A percentile compares a stretch with the other conserved stretches of the same genome.
Evolutionary conservation across 2,329 filamentous ascomycete species (phyloP).

Genomic region (Dothiorella sarmentorum): DNA sequence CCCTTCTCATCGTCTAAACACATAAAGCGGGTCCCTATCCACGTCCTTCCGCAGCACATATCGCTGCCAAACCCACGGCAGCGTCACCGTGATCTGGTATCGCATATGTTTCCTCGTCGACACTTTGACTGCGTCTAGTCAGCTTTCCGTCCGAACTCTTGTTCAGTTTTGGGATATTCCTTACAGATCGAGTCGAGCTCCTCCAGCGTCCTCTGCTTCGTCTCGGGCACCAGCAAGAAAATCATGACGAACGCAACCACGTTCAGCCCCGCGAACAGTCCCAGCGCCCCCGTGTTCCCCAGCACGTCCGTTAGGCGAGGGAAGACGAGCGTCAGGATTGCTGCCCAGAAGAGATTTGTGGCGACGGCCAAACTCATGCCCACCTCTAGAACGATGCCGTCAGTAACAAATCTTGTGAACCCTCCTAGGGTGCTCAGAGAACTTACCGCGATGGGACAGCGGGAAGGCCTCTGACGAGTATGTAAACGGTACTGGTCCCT

Average conservation of each 20-base stretch:
- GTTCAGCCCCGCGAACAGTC: conserved; percentile 38
- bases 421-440: not conserved
- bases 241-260: conserved; percentile 29
- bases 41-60: conserved; percentile 9
- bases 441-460: conserved; percentile 23
- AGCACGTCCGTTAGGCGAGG: conserved; percentile 35
- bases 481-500: conserved; percentile 43
- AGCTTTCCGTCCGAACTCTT: not conserved
- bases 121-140: conserved; percentile 35
- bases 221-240: conserved; percentile 32
- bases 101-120: conserved; percentile 40
- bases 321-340: conserved; percentile 39
- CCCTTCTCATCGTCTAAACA: conserved; percentile 9
- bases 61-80: conserved; percentile 13
- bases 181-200: conserved; percentile 31
- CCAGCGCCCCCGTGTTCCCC: conserved; percentile 37
- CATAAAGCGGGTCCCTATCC: conserved; percentile 8
- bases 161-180: not conserved
- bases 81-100: conserved; percentile 30
- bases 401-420: not conserved
- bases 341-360: conserved; percentile 41
- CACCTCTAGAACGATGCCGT: conserved; percentile 27
- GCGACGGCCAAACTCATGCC: conserved; percentile 42
- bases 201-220: conserved; percentile 31
- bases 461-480: conserved; percentile 45